Conservation (phyloP, 2,329 filamentous ascomycete species). For the Sclerotinia borealis region DNA sequence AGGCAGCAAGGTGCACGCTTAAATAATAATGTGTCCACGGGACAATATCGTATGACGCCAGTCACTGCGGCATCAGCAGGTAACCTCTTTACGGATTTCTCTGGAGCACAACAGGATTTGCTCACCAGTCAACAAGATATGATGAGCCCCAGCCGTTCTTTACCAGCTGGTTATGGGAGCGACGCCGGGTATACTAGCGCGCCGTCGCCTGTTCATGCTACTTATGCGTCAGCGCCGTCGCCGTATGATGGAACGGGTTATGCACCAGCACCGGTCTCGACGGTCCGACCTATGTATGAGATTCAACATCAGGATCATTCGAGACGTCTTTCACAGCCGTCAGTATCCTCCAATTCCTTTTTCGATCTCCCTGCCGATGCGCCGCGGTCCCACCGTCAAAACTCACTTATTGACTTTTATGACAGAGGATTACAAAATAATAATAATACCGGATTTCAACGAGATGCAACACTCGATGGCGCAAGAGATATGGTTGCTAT, state of each 20-base stretch:
- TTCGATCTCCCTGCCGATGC: conserved; percentile 31
- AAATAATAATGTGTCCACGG: conserved; percentile 53
- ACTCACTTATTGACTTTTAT: conserved; percentile 58
- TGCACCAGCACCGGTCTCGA: conserved; percentile 51
- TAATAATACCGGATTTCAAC: conserved; percentile 58
- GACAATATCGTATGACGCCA: conserved; percentile 66
- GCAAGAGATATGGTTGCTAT: conserved; percentile 92
- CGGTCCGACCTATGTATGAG: conserved; percentile 46
- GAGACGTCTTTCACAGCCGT: conserved; percentile 79
- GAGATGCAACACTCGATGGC: conserved; percentile 76
- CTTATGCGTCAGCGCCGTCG: conserved; percentile 40
- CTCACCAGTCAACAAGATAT: conserved; percentile 71
- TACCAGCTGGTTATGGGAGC: conserved; percentile 58
- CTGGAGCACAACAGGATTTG: conserved; percentile 56
- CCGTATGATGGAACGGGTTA: conserved; percentile 76
- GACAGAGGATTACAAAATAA: conserved; percentile 51
- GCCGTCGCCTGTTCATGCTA: conserved; percentile 41
- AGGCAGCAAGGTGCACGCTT: conserved; percentile 54
- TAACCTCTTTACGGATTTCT: conserved; percentile 51
- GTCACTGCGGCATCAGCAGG: conserved; percentile 69
- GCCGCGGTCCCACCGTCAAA: conserved; percentile 43
- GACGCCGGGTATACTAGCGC: conserved; percentile 63
- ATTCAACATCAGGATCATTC: conserved; percentile 48
- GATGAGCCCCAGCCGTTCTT: conserved; percentile 53
- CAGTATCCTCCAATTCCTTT: conserved; percentile 54